These are phyloP conservation scores for bread wheat (Triticum aestivum) DNA, from an alignment of 176 grass and related monocot genomes.

Conservation along the genomic window IWGSC_CS_RefSeq_v2.1 NC_057812.1:638925742-638926241, in stretches of 20 bases:
- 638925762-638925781: background rate
- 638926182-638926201: too few species aligned
- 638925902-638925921: constrained; percentile 41
- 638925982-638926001: constrained; percentile 5
- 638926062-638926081: constrained; percentile 31
- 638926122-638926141: background rate
- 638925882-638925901: constrained; percentile 48
- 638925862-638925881: constrained; percentile 72
- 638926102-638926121: background rate
- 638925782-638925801: too few species aligned
- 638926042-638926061: constrained; percentile 72
- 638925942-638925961: too few species aligned
- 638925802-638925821: background rate
- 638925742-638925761: background rate
- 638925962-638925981: background rate
- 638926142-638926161: constrained; percentile 2
- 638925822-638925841: background rate
- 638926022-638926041: constrained; percentile 76
- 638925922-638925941: constrained; percentile 20
- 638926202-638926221: too few species aligned
- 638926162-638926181: too few species aligned
- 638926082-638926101: background rate
- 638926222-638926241: too few species aligned
- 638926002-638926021: constrained; percentile 58
- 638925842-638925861: background rate